Evolutionary conservation across 2,329 filamentous ascomycete species (phyloP).

Genomic region (Lachnum nothofagi): DNA sequence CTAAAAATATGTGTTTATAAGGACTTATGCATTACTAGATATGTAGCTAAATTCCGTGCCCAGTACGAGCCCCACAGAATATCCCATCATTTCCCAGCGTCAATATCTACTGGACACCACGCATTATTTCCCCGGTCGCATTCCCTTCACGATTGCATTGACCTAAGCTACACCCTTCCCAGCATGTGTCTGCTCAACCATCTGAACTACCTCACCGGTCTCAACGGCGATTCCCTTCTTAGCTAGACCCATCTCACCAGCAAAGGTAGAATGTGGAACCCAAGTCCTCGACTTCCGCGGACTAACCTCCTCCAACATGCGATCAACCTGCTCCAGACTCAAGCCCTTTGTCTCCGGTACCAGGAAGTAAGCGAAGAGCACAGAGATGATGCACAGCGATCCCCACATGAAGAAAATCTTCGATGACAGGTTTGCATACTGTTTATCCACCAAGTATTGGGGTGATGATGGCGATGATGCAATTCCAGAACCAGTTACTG

Average conservation of each 20-base stretch:
- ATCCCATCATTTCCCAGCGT: too few species aligned
- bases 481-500: conserved; percentile 88
- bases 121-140: too few species aligned
- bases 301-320: conserved; percentile 55
- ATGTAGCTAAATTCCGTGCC: too few species aligned
- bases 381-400: conserved; percentile 62
- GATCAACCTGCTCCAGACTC: conserved; percentile 74
- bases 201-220: too few species aligned
- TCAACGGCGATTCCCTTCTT: conserved; percentile 10
- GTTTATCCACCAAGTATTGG: conserved; percentile 69
- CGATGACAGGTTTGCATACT: conserved; percentile 63
- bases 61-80: too few species aligned
- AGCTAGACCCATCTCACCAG: conserved; percentile 23
- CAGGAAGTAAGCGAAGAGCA: conserved; percentile 68
- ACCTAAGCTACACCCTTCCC: too few species aligned
- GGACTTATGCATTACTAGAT: too few species aligned
- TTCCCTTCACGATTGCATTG: too few species aligned
- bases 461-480: conserved; percentile 65
- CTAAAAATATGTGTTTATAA: too few species aligned
- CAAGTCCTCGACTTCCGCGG: conserved; percentile 34
- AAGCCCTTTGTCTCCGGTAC: conserved; percentile 88
- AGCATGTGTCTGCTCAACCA: too few species aligned
- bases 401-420: conserved; percentile 76
- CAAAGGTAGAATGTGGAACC: conserved; percentile 29
- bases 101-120: too few species aligned